Base-by-base conservation (phyloP, 1,139 yeast species). In the Wickerhamomyces sp. region DNA sequence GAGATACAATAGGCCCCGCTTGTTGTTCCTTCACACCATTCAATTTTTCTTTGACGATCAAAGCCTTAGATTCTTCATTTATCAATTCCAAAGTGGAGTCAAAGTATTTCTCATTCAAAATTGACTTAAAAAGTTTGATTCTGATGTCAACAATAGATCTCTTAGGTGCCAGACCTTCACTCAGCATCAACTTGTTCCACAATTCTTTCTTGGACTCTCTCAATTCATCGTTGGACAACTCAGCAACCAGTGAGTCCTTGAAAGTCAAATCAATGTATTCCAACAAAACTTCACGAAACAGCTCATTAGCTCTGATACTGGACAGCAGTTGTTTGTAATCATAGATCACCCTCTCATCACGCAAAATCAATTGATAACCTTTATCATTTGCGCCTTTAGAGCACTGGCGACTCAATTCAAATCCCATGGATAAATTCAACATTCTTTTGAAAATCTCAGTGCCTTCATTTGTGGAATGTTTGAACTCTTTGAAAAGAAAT, bases 251-350 rank as follows among this genome's bases (percentile, higher is more conserved):
- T 9, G 42, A 41, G 28, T 47, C 45, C 16, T 46, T 54, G 35
- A 56, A 49, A 14, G 57, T 55, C 36, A 56, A 42, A 16, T 44
- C 44, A 17, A 44, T 45, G 21, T 50, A 49, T 14, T 46, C 47
- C 16, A 55, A 37, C 24, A 55, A 28, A n/a, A 55, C 54, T 31
- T 55, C 53, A 27, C 57, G 49, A 36, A 56, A 56, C 26, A 55
- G 38, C 32, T 52, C 57, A 35, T 45, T 49, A 7, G 54, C 45
- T 40, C 55, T 49, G 6, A 51, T 30, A 23, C 51, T 43, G 5
- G 42, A 51, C 35, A 57, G 31, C 20, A 55, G 17, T 21, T 36
- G 21, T 43, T 54, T 45, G 39, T 51, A 49, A 27, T 49, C 54
- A 21, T 26, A 25, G n/a, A 30, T 15, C 28, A 53, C 41, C 32